Conservation (phyloP, 2,329 filamentous ascomycete species). For the Elsinoe necatrix region DNA sequence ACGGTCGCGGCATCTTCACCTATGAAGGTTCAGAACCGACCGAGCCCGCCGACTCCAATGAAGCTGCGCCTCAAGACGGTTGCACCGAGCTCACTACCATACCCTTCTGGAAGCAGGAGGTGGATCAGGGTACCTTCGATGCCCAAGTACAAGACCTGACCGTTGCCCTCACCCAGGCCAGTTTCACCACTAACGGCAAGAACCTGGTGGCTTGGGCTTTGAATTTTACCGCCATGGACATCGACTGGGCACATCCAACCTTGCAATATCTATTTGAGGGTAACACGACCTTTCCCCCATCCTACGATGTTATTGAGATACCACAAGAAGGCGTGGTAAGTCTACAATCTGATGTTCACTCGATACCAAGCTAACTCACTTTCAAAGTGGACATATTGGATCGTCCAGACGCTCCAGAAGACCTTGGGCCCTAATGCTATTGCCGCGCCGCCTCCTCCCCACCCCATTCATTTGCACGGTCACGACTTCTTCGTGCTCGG, state of each 20-base stretch:
- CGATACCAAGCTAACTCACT: no score
- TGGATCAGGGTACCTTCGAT: conserved; percentile 30
- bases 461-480: conserved; percentile 25
- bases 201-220: conserved; percentile 33
- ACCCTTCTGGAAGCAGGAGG: conserved; percentile 29
- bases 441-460: conserved; percentile 17
- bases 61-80: conserved; percentile 21
- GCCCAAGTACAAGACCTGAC: conserved; percentile 27
- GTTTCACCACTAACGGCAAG: conserved; percentile 31
- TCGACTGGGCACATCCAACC: conserved; percentile 38
- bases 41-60: conserved; percentile 22
- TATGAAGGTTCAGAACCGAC: conserved; percentile 23
- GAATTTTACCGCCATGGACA: conserved; percentile 33
- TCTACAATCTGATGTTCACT: background rate
- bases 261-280: conserved; percentile 36
- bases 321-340: conserved; percentile 26
- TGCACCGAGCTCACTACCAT: conserved; percentile 27
- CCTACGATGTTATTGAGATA: conserved; percentile 36
- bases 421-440: conserved; percentile 5
- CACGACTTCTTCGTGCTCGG: conserved; percentile 31
- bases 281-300: conserved; percentile 34
- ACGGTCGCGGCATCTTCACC: conserved; percentile 32
- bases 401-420: conserved; percentile 36
- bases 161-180: conserved; percentile 26
- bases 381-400: conserved; percentile 39